Conservation (phyloP, 305 asterid species). For the Striga hermonthica region DNA sequence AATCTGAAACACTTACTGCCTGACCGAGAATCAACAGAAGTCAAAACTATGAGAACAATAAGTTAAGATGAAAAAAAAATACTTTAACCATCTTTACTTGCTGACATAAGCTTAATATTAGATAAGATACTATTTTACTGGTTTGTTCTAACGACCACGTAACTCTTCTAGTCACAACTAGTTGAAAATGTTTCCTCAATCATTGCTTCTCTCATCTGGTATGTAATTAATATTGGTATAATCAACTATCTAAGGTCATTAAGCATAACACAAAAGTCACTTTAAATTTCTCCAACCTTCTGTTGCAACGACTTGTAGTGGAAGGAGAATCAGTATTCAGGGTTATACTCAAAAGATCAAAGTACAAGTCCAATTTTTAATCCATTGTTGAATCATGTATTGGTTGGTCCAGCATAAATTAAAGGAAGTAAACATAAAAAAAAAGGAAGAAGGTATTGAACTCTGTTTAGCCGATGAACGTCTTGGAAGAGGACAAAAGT, state of each 20-base stretch:
- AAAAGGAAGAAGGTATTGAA: constrained; percentile 2
- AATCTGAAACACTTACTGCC: background rate
- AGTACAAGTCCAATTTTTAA: background rate
- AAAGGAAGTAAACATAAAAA: background rate
- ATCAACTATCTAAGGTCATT: background rate
- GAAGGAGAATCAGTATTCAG: constrained; percentile 11
- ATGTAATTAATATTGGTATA: background rate
- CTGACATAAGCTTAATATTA: background rate
- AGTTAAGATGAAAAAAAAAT: background rate
- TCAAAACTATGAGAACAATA: no score
- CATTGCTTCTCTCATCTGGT: constrained; percentile 10
- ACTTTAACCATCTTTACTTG: constrained; percentile 16
- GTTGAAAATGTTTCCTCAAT: background rate
- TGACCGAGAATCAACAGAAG: background rate
- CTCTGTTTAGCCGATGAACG: constrained; percentile 19
- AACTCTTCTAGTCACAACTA: background rate
- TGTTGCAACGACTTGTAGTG: background rate
- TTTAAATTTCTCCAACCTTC: background rate
- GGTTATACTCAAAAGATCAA: constrained; percentile 5
- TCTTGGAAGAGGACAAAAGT: constrained; percentile 9
- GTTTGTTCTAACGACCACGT: background rate
- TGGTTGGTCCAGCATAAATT: constrained; percentile 1
- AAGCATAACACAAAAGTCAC: background rate
- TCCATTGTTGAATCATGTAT: constrained; percentile 26
- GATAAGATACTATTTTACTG: background rate